These are phyloP conservation scores for Apiotrichum akiyoshidainum DNA, from an alignment of 1,284 basidiomycete genomes.

Conservation along the genomic window DNA sequence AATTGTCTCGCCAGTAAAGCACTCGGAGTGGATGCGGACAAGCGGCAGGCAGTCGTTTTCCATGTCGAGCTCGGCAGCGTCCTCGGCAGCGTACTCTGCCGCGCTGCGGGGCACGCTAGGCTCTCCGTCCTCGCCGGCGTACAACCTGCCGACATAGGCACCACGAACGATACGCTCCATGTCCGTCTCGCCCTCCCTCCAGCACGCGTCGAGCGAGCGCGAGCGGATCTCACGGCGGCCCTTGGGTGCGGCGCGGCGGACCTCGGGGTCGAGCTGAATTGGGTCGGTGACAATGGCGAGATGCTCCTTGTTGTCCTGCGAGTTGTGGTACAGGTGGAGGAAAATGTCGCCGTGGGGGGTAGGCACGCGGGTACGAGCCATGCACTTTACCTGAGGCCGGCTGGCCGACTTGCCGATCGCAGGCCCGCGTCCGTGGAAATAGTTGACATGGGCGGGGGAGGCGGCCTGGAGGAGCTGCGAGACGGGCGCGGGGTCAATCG, in stretches of 20 bases:
- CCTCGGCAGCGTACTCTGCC: slow-evolving; percentile 12
- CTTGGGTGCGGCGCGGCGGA: slow-evolving; percentile 43
- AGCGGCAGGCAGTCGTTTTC: slow-evolving; percentile 61
- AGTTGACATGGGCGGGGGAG: slow-evolving; percentile 26
- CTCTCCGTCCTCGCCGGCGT: slow-evolving; percentile 32
- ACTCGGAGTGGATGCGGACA: slow-evolving; percentile 95
- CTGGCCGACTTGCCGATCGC: slow-evolving; percentile 9
- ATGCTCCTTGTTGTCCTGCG: slow-evolving; percentile 93
- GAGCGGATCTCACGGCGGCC: slow-evolving; percentile 65
- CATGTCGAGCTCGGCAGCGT: slow-evolving; percentile 10
- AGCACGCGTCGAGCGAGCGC: slow-evolving; percentile 74
- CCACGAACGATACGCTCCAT: slow-evolving; percentile 91
- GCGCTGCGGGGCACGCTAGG: slow-evolving; percentile 25
- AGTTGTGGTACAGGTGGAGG: slow-evolving; percentile 75
- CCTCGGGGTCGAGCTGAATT: slow-evolving; percentile 61
- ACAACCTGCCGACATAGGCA: slow-evolving; percentile 82
- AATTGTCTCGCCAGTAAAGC: slow-evolving; percentile 97
- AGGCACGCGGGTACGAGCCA: slow-evolving; percentile 94
- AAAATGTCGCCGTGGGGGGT: slow-evolving; percentile 93
- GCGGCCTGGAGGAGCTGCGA: slow-evolving; percentile 39
- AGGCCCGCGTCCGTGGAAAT: slow-evolving; percentile 16
- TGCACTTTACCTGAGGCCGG: slow-evolving; percentile 58
- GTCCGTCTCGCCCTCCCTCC: slow-evolving; percentile 82
- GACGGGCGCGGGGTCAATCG: slow-evolving; percentile 44
- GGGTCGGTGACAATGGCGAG: slow-evolving; percentile 95